A percentile compares a stretch with the other conserved stretches of the same genome.
Evolutionary conservation across 2,329 filamentous ascomycete species (phyloP).

Genomic region (Gyromitra esculenta): DNA sequence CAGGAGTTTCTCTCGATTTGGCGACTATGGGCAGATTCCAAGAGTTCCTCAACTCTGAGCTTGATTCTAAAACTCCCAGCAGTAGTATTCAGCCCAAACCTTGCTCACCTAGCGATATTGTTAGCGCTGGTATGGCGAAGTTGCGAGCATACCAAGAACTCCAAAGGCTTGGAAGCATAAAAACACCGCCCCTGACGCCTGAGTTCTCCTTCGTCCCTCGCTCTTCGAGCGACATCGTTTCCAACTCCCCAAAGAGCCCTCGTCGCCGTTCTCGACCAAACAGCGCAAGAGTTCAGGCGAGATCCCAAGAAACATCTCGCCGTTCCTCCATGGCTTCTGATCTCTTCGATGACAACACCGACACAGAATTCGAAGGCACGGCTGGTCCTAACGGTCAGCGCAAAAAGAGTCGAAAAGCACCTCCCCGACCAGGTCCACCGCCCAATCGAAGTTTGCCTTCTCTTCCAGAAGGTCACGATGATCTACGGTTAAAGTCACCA

Average conservation of each 20-base stretch:
- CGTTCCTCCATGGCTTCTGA: constrained; percentile 41
- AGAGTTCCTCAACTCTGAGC: constrained; percentile 37
- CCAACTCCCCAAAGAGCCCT: constrained; percentile 19
- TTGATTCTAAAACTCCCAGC: constrained; percentile 10
- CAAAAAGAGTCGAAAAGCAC: constrained; percentile 43
- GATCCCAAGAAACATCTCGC: constrained; percentile 25
- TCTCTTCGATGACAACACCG: constrained; percentile 48
- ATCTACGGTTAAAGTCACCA: constrained; percentile 18
- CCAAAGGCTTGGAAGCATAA: constrained; percentile 26
- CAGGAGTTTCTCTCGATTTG: constrained; percentile 41
- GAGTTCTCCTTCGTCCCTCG: constrained; percentile 17
- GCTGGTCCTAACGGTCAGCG: constrained; percentile 41
- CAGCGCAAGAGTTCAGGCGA: constrained; percentile 4
- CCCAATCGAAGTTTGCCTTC: constrained; percentile 56
- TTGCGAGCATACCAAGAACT: constrained; percentile 33
- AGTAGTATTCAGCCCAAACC: neutral
- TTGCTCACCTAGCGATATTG: constrained; percentile 35
- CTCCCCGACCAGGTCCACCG: constrained; percentile 55
- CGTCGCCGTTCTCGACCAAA: constrained; percentile 27
- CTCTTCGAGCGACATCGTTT: constrained; percentile 5
- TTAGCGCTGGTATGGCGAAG: constrained; percentile 40
- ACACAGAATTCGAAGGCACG: constrained; percentile 39
- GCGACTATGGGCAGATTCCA: constrained; percentile 49
- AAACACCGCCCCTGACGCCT: constrained; percentile 34
- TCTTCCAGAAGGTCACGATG: constrained; percentile 55